Evolutionary conservation across 2,329 filamentous ascomycete genomes (phyloP).

Genomic region (Gremmenia infestans): DNA sequence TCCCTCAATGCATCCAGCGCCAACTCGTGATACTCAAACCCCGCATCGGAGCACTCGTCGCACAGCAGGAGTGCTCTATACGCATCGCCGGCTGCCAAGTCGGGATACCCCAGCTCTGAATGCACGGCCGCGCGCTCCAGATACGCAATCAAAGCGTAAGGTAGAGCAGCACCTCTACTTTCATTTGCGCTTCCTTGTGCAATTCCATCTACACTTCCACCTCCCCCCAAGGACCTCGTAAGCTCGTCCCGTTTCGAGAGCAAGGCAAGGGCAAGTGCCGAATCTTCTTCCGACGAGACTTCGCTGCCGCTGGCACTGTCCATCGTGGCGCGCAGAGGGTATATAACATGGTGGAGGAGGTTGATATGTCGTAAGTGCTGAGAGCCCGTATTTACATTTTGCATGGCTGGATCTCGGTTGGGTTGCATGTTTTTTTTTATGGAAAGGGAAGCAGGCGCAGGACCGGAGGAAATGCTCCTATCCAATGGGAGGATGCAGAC

Average conservation of each 20-base stretch:
- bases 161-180: conserved; percentile 24
- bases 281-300: conserved; percentile 23
- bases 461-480: conserved; percentile 9
- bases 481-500: conserved; percentile 41
- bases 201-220: too few species aligned
- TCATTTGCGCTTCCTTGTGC: too few species aligned
- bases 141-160: conserved; percentile 61
- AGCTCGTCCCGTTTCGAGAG: conserved; percentile 51
- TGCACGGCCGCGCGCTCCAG: conserved; percentile 68
- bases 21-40: conserved; percentile 75
- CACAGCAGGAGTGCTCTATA: conserved; percentile 84
- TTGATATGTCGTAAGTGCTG: background rate
- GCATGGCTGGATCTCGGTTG: background rate
- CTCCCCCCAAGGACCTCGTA: conserved; percentile 47
- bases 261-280: conserved; percentile 30
- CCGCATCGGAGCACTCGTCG: conserved; percentile 72
- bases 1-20: conserved; percentile 41
- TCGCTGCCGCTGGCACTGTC: conserved; percentile 5
- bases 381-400: too few species aligned
- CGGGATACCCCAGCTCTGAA: conserved; percentile 74
- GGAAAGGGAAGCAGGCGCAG: background rate
- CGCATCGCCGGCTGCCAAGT: conserved; percentile 83
- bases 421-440: background rate
- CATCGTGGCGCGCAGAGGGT: background rate
- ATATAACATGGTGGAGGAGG: background rate